A percentile compares a stretch with the other conserved stretches of the same genome.
Evolutionary conservation across 352 stramenopile species (phyloP).

Genomic region (Globisporangium okanoganense): DNA sequence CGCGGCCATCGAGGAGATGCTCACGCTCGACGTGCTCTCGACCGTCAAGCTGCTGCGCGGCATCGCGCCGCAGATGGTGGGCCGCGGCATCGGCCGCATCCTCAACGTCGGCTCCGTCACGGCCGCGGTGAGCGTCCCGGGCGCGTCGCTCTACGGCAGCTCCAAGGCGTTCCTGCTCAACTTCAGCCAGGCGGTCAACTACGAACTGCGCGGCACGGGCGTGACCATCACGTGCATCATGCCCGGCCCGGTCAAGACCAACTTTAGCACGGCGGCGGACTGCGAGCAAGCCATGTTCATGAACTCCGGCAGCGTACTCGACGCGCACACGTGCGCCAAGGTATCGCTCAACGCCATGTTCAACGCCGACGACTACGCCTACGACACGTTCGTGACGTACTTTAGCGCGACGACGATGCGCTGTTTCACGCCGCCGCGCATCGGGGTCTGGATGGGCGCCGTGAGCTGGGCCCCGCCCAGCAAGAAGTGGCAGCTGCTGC

Average conservation of each 20-base stretch:
- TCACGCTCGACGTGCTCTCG: constrained; percentile 56
- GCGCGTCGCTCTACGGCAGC: constrained; percentile 58
- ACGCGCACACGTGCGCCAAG: constrained; percentile 13
- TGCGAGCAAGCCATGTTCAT: constrained; percentile 27
- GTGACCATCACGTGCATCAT: constrained; percentile 69
- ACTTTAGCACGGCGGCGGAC: constrained; percentile 43
- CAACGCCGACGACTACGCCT: constrained; percentile 22
- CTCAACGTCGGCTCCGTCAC: constrained; percentile 75
- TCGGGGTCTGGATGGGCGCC: constrained; percentile 4
- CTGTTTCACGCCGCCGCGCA: constrained; percentile 2
- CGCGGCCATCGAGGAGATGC: constrained; percentile 38
- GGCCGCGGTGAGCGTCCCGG: constrained; percentile 41
- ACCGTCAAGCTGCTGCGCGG: constrained; percentile 46
- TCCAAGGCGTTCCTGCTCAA: constrained; percentile 64
- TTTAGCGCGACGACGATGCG: constrained; percentile 4
- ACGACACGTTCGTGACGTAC: constrained; percentile 39
- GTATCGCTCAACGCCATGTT: constrained; percentile 17
- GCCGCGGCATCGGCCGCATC: constrained; percentile 56
- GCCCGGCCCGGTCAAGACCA: constrained; percentile 57
- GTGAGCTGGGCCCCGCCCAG: background rate
- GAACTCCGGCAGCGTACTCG: background rate
- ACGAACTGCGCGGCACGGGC: constrained; percentile 56
- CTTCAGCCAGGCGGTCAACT: constrained; percentile 68
- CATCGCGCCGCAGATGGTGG: constrained; percentile 66
- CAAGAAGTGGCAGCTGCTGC: background rate